These are phyloP conservation scores for Amphirosellinia nigrospora DNA, from an alignment of 495 filamentous ascomycete species.

Conservation along the genomic window DNA sequence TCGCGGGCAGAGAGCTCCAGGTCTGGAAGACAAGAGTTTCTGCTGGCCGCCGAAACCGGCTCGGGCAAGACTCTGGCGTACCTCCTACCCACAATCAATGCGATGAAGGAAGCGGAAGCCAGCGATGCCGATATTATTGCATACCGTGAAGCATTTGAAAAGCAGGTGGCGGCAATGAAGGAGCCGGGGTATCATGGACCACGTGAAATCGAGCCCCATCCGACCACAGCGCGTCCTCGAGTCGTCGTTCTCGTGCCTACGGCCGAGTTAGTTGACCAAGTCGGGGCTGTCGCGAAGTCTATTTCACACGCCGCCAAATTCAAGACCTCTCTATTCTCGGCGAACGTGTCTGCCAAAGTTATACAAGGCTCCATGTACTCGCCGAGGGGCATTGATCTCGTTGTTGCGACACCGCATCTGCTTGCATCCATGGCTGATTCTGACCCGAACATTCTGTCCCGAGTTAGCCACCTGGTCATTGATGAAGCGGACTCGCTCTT, in stretches of 20 bases:
- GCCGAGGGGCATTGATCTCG: slow-evolving; percentile 79
- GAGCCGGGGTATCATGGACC: slow-evolving; percentile 58
- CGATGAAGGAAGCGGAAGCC: slow-evolving; percentile 78
- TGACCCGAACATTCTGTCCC: slow-evolving; percentile 86
- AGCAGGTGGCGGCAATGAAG: slow-evolving; percentile 53
- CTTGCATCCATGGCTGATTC: slow-evolving; percentile 81
- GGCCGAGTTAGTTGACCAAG: slow-evolving; percentile 89
- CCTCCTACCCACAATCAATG: slow-evolving; percentile 78
- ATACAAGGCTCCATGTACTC: slow-evolving; percentile 87
- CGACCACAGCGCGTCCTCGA: slow-evolving; percentile 75
- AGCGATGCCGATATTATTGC: slow-evolving; percentile 62
- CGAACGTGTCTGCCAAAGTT: slow-evolving; percentile 72
- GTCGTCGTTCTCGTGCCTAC: slow-evolving; percentile 92
- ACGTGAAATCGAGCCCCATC: slow-evolving; percentile 67
- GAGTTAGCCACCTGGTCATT: slow-evolving; percentile 83
- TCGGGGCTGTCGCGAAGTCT: slow-evolving; percentile 76
- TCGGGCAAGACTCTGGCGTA: slow-evolving; percentile 97
- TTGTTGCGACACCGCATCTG: slow-evolving; percentile 88
- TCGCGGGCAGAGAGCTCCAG: slow-evolving; percentile 26
- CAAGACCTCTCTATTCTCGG: slow-evolving; percentile 79
- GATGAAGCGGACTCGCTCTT: slow-evolving; percentile 96
- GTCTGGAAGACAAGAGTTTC: slow-evolving; percentile 68
- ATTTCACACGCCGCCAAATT: slow-evolving; percentile 84
- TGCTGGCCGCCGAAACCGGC: slow-evolving; percentile 94
- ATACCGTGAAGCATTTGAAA: slow-evolving; percentile 54